Evolutionary conservation across 164 flowering plant species (phyloP), one percentile per base, ranked within the genome.

Genomic region (Chloranthus sessilifolius): DNA sequence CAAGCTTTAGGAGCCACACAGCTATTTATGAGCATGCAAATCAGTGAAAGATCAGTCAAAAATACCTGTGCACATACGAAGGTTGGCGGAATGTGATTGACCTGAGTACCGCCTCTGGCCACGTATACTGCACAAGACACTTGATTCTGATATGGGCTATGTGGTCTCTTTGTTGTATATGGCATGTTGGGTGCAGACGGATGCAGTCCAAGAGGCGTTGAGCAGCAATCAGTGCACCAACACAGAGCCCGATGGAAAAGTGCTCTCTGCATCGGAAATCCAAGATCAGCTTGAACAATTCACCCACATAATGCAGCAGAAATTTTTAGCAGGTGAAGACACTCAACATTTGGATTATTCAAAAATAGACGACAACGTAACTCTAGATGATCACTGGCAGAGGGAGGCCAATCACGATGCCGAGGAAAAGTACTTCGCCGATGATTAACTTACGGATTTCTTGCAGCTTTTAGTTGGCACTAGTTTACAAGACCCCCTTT

Each of bases 381-480:
- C 86, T 7, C 69, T 91, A 46, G 98, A 91, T 58, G 98, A 91
- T 65, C 90, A 88, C 67, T 91, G 96, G 96, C 63, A 71, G 29
- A 78, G 74, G 65, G 92, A 91, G 69, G 95, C 69, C 30, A 77
- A 71, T 60, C 65, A 67, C 26, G 96, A 91, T 60, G 92, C 98
- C 0, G 98, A 91, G 63, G 96, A 91, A 28, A 91, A 75, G 56
- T 91, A 88, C 68, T 91, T 91, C 45, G 86, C 72, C 25, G 89
- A 85, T 66, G 69, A 67, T 43, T 62, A 59, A 51, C 22, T 26
- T 2, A 29, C 19, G 20, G 7, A 19, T n/a, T 11, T 33, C 51
- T 29, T 23, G n/a, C n/a, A n/a, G n/a, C n/a, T n/a, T n/a, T n/a
- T n/a, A n/a, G n/a, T n/a, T n/a, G n/a, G n/a, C n/a, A n/a, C n/a